Base-by-base conservation (phyloP, 371 early-diverging fungal species). In the Rhizopus stolonifer region DNA sequence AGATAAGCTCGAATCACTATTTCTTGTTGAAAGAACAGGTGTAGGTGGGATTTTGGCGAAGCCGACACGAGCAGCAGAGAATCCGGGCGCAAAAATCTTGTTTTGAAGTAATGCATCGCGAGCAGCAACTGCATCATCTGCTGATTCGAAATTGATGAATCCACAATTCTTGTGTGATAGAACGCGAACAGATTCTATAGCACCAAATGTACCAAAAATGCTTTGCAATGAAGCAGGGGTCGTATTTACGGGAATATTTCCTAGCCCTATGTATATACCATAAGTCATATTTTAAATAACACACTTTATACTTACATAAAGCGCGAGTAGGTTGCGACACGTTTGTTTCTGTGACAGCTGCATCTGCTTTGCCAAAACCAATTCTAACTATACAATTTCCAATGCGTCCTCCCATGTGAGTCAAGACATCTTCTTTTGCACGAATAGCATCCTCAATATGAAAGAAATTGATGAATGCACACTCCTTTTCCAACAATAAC, bases 121-220 rank as follows among this genome's bases (percentile, higher is more conserved):
- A 21, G 97, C 97, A 19, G 80, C 77, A 32, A 93, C 82, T 1
- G 99, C 95, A 58, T 93, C 94, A 29, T 92, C 93, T 19, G 89
- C 77, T 25, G 69, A 70, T 22, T 87, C 88, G 75, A 95, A 98
- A 72, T 96, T 96, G 61, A 98, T 92, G 67, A 98, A 98, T 0
- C 95, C 97, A 65, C 96, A 98, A 66, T 92, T 95, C 68, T 98
- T 98, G 75, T 95, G 96, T 3, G 93, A 88, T 57, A 96, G 66
- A 1, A 98, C 94, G 9, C 98, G 86, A 17, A 92, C 92, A 5
- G 95, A 94, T 67, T 98, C 98, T 44, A 98, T 89, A 0, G 79
- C 60, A 22, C 98, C 98, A 70, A 83, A 96, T n/a, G 74, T 72
- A 15, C 81, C 55, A 65, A 98, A 98, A 18, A 93, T 65, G 3